Evolutionary conservation across 2,329 filamentous ascomycete species (phyloP).

Genomic region (Phoma herbarum): DNA sequence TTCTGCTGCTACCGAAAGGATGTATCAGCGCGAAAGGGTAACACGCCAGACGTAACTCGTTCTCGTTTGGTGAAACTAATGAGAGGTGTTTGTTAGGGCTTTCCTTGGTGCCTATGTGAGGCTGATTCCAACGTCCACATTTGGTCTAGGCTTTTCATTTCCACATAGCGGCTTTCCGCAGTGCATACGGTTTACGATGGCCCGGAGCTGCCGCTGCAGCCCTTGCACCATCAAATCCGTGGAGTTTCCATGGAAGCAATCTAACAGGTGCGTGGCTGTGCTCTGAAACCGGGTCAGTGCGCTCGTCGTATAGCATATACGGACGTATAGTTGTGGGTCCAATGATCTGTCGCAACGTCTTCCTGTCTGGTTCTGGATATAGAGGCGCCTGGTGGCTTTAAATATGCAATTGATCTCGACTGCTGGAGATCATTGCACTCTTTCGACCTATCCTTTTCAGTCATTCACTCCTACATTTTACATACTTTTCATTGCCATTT

Average conservation of each 20-base stretch:
- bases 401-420: constrained; percentile 2
- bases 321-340: constrained; percentile 15
- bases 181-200: background rate
- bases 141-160: background rate
- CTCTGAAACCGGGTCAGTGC: constrained; percentile 15
- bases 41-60: too few relatives aligned
- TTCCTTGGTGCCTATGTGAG: background rate
- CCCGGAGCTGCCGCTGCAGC: background rate
- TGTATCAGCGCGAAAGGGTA: too few relatives aligned
- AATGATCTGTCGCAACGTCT: background rate
- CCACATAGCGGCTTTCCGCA: background rate
- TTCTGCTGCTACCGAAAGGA: too few relatives aligned
- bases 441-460: background rate
- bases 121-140: background rate
- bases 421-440: background rate
- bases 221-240: background rate
- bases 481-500: background rate
- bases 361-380: background rate
- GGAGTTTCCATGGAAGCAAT: background rate
- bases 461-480: background rate
- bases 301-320: constrained; percentile 20
- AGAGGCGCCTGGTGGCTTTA: background rate
- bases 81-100: background rate
- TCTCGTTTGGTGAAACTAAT: background rate
- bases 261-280: constrained; percentile 14